Base-by-base conservation (phyloP, 352 stramenopile species). In the Discostella stelligera region DNA sequence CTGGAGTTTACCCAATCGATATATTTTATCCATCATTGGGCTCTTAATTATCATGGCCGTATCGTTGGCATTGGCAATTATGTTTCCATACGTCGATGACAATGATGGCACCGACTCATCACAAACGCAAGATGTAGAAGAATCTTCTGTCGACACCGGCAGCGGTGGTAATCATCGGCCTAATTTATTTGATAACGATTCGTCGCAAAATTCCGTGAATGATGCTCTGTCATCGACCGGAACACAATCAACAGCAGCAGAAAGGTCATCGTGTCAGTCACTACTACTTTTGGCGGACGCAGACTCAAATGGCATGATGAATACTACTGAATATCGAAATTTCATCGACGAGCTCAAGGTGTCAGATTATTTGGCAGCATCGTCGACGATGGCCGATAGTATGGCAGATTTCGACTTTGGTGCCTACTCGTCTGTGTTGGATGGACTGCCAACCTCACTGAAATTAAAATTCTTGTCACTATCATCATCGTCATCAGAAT, bases 21-120 rank as follows among this genome's bases (percentile, higher is more conserved):
- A 54, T 14, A 48, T 66, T 41, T 27, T 66, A 16, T 27, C 32
- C 8, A 66, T 66, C 39, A 41, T 55, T 20, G 59, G 39, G 8
- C 21, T 66, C 53, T 37, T 66, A 16, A 14, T 23, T 5, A 30
- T 66, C 59, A 54, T 66, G 30, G 59, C 59, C 18, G 18, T 66
- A 20, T 66, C 59, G 11, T 10, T 54, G 21, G 5, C 46, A 4
- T 27, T 66, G 14, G 59, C 59, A n/a, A 55, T 66, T 55, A n/a
- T n/a, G 23, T 66, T 66, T 66, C 59, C 59, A 16, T 66, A 66
- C 30, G 23, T 61, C 20, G 53, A 61, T 61, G 4, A 23, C 23
- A 61, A 61, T 46, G 53, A 44, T 14, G 37, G 13, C 37, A 14
- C 4, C 11, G 37, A 14, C 37, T 32, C 27, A 32, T 32, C 27